Conservation (phyloP, 352 stramenopile genomes). For the Phytophthora syringae region DNA sequence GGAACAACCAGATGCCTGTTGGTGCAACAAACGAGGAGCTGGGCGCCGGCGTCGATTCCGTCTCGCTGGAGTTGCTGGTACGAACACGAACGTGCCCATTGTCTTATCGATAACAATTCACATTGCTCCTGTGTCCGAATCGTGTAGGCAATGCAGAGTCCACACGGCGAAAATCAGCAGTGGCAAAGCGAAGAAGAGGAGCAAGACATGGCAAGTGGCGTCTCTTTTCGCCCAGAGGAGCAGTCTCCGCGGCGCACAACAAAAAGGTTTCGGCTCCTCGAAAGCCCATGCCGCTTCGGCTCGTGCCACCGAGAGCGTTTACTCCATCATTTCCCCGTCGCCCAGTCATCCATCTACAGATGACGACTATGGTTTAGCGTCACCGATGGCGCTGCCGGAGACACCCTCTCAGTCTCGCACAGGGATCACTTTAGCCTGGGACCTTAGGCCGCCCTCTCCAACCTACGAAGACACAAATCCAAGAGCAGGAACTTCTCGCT, state of each 20-base stretch:
- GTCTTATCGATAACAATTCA: not conserved
- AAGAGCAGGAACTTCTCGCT: conserved; percentile 17
- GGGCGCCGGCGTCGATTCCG: conserved; percentile 5
- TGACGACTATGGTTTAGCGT: conserved; percentile 72
- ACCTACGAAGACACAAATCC: conserved; percentile 15
- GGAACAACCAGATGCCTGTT: conserved; percentile 38
- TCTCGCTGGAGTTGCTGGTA: conserved; percentile 75
- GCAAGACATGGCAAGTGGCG: not conserved
- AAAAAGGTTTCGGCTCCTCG: conserved; percentile 1
- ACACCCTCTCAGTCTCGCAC: conserved; percentile 34
- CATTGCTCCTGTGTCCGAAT: not conserved
- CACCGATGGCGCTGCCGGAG: conserved; percentile 61
- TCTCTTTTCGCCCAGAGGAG: conserved; percentile 24
- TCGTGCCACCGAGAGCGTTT: conserved; percentile 56
- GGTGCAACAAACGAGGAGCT: conserved; percentile 21
- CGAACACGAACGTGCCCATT: not conserved
- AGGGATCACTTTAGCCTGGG: conserved; percentile 28
- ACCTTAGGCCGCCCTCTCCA: conserved; percentile 30
- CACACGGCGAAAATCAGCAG: conserved; percentile 61
- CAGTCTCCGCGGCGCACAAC: conserved; percentile 23
- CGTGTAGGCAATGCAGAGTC: conserved; percentile 73
- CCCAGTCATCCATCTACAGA: conserved; percentile 40
- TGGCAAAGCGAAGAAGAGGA: conserved; percentile 46
- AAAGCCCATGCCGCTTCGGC: conserved; percentile 30
- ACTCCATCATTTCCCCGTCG: conserved; percentile 44